Conservation (phyloP, 2,329 filamentous ascomycete species). For the Pestalotiopsis sp. region DNA sequence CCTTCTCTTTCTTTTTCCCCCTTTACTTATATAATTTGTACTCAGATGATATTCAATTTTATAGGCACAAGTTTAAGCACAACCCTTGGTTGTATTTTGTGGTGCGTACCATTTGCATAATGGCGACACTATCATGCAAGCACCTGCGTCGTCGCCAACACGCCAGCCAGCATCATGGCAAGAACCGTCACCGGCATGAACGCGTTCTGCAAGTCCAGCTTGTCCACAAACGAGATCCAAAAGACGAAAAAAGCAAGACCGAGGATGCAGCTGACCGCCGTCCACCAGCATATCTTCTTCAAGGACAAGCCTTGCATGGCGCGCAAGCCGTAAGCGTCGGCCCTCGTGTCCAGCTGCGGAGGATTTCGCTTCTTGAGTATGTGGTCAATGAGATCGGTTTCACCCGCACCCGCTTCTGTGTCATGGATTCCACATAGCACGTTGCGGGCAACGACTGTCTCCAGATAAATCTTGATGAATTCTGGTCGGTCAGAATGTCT, state of each 20-base stretch:
- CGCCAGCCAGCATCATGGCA: background rate
- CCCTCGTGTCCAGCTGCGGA: background rate
- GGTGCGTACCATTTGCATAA: too few relatives aligned
- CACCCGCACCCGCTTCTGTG: background rate
- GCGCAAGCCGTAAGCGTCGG: background rate
- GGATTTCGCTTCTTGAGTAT: background rate
- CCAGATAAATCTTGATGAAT: background rate
- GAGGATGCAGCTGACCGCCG: background rate
- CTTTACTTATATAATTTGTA: too few relatives aligned
- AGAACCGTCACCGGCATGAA: background rate
- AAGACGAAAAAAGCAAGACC: background rate
- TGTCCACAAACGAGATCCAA: background rate
- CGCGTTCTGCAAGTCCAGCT: background rate
- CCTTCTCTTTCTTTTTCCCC: too few relatives aligned
- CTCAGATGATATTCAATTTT: too few relatives aligned
- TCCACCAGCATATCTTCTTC: background rate
- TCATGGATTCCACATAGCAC: background rate
- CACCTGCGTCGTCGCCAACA: background rate
- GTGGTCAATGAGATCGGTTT: background rate
- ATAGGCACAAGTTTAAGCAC: too few relatives aligned
- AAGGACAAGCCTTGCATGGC: background rate
- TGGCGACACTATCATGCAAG: background rate
- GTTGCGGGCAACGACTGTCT: background rate
- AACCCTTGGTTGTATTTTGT: too few relatives aligned
- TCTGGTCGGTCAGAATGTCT: background rate